Evolutionary conservation across 768 basidiomycete genomes (phyloP).

Genomic region (Auriculariales sp.): DNA sequence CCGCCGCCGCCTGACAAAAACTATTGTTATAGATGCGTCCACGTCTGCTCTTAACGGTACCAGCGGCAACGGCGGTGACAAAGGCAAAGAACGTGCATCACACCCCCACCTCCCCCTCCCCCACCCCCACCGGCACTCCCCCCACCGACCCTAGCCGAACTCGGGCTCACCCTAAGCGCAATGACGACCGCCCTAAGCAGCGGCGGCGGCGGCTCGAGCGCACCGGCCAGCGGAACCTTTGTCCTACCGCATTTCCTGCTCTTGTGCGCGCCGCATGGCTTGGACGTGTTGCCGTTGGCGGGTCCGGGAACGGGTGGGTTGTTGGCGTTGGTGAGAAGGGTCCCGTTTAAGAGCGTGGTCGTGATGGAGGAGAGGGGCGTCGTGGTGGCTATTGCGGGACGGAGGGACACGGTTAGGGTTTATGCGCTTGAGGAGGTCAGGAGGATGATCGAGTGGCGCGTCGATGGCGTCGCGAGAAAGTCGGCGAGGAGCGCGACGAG

Average conservation of each 20-base stretch:
- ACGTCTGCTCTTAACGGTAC: slow-evolving; percentile 20
- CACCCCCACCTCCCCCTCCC: slow-evolving; percentile 16
- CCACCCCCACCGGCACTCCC: slow-evolving; percentile 55
- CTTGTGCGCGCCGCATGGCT: slow-evolving; percentile 72
- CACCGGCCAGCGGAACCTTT: slow-evolving; percentile 68
- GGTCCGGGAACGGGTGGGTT: slow-evolving; percentile 64
- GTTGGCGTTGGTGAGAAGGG: slow-evolving; percentile 69
- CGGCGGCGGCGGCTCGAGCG: slow-evolving; percentile 57
- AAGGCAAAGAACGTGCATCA: slow-evolving; percentile 31
- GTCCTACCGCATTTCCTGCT: slow-evolving; percentile 69
- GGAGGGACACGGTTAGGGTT: slow-evolving; percentile 75
- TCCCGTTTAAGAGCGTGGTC: slow-evolving; percentile 71
- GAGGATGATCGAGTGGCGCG: slow-evolving; percentile 76
- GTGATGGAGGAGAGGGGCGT: slow-evolving; percentile 89
- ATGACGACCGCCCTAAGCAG: slow-evolving; percentile 52
- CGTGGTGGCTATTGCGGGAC: slow-evolving; percentile 77
- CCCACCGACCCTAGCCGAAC: slow-evolving; percentile 55
- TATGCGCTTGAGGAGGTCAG: slow-evolving; percentile 80
- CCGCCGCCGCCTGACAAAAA: background rate
- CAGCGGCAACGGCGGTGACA: slow-evolving; percentile 27
- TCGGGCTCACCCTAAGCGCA: slow-evolving; percentile 57
- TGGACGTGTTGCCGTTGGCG: slow-evolving; percentile 69
- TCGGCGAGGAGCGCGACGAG: background rate
- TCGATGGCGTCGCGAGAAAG: slow-evolving; percentile 43
- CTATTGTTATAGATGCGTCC: background rate